Evolutionary conservation across 1,139 yeast species (phyloP), one percentile per base, ranked within the genome.

Genomic region (Lodderomyces beijingensis): DNA sequence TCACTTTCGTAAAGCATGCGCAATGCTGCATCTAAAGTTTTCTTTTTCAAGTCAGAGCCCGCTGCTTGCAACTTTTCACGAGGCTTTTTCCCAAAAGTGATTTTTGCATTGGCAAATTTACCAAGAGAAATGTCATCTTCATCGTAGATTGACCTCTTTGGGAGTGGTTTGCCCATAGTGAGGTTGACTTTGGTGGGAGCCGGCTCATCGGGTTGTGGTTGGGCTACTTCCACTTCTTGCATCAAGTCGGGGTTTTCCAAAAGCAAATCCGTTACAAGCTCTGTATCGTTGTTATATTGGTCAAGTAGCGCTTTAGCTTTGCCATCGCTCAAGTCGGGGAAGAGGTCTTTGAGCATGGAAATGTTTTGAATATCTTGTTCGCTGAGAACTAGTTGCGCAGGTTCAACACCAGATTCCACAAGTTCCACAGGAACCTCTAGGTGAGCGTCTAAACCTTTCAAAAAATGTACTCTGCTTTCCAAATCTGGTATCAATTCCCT

Each of bases 1-100:
- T 83, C 91, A 14, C 77, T 71, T 31, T 80, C 84, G 46, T 83
- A 80, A 40, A 84, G 61, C 43, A 81, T 55, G 35, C 76, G 59
- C 43, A 86, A 60, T 0, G 93, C 89, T 30, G 80, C 74, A 7
- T 73, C 65, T 28, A 85, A 55, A 0, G 86, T 77, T 44, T 65
- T 71, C 44, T 77, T 74, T 42, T 72, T 74, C 16, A 74, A 49
- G 29, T 69, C 42, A 10, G 35, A 42, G 30, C 31, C 30, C 7
- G 43, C 32, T 4, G 38, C 32, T 7, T 22, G 33, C 6, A 40
- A 31, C 28, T 25, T 29, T 22, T 21, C 31, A 9, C 29, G 36
- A 22, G 15, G 33, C 10, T 34, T 47, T 35, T 50, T 51, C n/a
- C 60, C 62, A 29, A 43, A 46, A 15, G 52, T 45, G 4, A 54